phyloP scores from a whole-genome alignment of 306 rosid species.

The Trifolium repens region DNA sequence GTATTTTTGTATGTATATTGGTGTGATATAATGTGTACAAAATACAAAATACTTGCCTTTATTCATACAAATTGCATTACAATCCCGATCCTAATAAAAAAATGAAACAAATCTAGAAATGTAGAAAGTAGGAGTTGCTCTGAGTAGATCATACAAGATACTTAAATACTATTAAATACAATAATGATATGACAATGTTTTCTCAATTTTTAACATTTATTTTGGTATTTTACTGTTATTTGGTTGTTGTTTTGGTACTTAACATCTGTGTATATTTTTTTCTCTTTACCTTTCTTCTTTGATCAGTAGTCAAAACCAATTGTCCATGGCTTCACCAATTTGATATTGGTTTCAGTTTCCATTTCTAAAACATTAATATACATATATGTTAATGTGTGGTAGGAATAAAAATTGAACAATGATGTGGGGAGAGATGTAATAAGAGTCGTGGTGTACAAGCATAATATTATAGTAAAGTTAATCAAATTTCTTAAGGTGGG shows the following conservation, averaged over 20 bases:
- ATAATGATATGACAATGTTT: background rate
- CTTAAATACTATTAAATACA: background rate
- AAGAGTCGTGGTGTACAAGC: background rate
- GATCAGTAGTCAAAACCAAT: background rate
- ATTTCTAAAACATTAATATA: background rate
- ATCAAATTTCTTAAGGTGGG: conserved; percentile 23
- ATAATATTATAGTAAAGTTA: conserved; percentile 9
- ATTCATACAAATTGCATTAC: background rate
- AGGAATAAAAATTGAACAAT: background rate
- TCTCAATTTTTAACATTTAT: background rate
- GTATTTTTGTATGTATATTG: background rate
- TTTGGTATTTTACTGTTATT: background rate
- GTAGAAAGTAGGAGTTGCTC: background rate
- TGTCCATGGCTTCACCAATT: background rate
- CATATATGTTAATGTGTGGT: background rate
- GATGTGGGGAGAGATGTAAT: conserved; percentile 1
- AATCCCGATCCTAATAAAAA: background rate
- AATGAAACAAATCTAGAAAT: background rate
- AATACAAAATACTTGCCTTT: background rate
- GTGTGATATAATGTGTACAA: background rate
- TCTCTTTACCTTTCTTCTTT: background rate
- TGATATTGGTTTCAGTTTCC: background rate
- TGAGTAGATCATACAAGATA: background rate
- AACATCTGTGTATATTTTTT: background rate
- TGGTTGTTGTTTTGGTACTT: background rate